Conservation (phyloP, 1,284 basidiomycete species). For the Ustilago vetiveriae region DNA sequence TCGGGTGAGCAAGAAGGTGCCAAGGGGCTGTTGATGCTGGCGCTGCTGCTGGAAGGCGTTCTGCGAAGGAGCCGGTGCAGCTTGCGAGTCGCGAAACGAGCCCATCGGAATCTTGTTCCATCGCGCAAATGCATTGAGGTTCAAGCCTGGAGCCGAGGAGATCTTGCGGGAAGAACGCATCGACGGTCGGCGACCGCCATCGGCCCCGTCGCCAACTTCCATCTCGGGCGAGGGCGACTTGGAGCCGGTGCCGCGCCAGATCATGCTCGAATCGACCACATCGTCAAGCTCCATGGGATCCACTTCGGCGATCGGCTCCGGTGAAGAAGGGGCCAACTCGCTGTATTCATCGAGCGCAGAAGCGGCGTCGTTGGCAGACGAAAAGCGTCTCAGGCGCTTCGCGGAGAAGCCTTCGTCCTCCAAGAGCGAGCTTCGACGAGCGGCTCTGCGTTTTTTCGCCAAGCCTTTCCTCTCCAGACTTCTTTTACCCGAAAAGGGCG, state of each 20-base stretch:
- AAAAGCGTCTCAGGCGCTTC: constrained; percentile 54
- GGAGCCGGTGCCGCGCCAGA: constrained; percentile 50
- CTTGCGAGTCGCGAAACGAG: constrained; percentile 62
- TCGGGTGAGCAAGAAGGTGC: constrained; percentile 57
- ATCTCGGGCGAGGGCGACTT: constrained; percentile 45
- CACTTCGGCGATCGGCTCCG: constrained; percentile 39
- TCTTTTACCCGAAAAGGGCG: constrained; percentile 57
- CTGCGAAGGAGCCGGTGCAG: constrained; percentile 18
- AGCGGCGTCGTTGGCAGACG: constrained; percentile 42
- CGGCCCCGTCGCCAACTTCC: constrained; percentile 13
- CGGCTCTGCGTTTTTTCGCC: constrained; percentile 48
- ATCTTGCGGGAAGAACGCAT: constrained; percentile 23
- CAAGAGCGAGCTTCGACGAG: constrained; percentile 28
- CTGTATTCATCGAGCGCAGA: constrained; percentile 46
- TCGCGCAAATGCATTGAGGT: constrained; percentile 59
- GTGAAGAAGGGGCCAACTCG: constrained; percentile 52
- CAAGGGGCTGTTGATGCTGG: constrained; percentile 37
- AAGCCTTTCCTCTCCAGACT: constrained; percentile 55
- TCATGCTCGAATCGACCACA: constrained; percentile 60
- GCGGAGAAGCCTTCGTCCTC: constrained; percentile 44
- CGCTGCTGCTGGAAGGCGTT: constrained; percentile 30
- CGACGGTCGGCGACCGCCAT: constrained; percentile 23
- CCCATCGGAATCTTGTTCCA: constrained; percentile 66
- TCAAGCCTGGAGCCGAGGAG: constrained; percentile 39
- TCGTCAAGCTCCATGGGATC: constrained; percentile 64